Evolutionary conservation across 179 eudicot species (phyloP).

Genomic region (Patellifolia procumbens): DNA sequence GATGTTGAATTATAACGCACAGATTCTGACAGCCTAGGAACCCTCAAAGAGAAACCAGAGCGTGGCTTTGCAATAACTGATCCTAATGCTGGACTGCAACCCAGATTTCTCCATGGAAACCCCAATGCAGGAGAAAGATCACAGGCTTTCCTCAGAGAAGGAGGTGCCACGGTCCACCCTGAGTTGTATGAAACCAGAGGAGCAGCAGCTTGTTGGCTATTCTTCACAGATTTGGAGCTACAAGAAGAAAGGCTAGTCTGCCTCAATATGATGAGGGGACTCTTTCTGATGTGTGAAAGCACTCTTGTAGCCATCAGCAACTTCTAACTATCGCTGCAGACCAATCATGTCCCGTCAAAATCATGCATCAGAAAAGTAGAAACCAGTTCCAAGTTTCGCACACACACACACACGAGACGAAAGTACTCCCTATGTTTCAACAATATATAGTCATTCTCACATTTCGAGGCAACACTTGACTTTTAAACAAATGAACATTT

Average conservation of each 20-base stretch:
- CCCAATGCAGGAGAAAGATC: constrained; percentile 31
- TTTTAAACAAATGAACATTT: too few relatives aligned
- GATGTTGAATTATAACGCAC: constrained; percentile 45
- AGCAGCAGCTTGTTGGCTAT: constrained; percentile 27
- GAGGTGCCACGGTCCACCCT: constrained; percentile 19
- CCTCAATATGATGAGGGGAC: constrained; percentile 38
- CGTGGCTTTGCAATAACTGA: constrained; percentile 31
- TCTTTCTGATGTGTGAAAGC: constrained; percentile 43
- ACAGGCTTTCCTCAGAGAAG: constrained; percentile 29
- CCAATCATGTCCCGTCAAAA: constrained; percentile 2
- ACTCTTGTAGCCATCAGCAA: constrained; percentile 62
- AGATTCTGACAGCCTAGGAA: constrained; percentile 29
- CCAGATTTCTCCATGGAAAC: constrained; percentile 25
- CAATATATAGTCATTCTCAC: too few relatives aligned
- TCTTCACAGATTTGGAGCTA: constrained; percentile 37
- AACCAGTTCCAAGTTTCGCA: not conserved
- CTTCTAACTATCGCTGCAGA: constrained; percentile 22
- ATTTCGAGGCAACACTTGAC: too few relatives aligned
- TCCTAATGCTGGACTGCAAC: constrained; percentile 32
- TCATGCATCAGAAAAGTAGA: not conserved
- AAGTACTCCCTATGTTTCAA: too few relatives aligned
- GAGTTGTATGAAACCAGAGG: constrained; percentile 29
- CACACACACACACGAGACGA: not conserved
- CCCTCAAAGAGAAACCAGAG: constrained; percentile 32
- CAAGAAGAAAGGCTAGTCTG: constrained; percentile 28